Percentiles rank a stretch among this genome's conserved stretches.
Conservation (phyloP, 2,329 filamentous ascomycete genomes). For the Geoglossum cookeanum region DNA sequence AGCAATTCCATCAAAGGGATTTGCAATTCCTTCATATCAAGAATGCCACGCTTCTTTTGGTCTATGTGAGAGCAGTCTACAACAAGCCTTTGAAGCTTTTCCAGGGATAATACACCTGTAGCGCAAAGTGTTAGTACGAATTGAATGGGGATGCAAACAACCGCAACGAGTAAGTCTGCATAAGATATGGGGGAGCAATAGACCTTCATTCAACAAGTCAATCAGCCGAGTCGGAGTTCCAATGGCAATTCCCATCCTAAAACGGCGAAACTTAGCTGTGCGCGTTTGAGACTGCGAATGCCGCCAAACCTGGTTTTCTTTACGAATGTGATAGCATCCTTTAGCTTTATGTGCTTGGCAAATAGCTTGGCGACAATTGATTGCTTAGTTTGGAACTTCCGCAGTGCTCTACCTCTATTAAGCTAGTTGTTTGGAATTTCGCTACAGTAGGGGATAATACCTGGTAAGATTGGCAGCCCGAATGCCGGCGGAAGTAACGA, state of each 20-base stretch:
- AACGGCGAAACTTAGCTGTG: neutral
- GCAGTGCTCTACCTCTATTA: constrained; percentile 35
- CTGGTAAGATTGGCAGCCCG: constrained; percentile 70
- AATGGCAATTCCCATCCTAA: constrained; percentile 66
- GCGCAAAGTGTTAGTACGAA: neutral
- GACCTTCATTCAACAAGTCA: constrained; percentile 67
- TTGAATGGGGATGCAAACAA: neutral
- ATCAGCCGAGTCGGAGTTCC: constrained; percentile 71
- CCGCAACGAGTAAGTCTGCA: neutral
- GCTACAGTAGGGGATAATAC: constrained; percentile 23
- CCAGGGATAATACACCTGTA: constrained; percentile 47
- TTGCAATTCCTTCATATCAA: constrained; percentile 90
- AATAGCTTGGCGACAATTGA: constrained; percentile 77
- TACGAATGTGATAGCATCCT: constrained; percentile 64
- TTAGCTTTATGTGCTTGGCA: constrained; percentile 92
- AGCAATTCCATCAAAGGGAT: constrained; percentile 62
- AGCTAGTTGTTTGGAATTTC: neutral
- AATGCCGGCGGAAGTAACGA: constrained; percentile 70
- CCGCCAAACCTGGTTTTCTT: constrained; percentile 33
- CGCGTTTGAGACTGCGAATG: neutral
- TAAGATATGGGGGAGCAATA: constrained; percentile 12
- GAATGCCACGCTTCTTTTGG: constrained; percentile 78
- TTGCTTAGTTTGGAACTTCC: constrained; percentile 63
- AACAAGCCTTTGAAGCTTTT: constrained; percentile 58
- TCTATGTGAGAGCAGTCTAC: constrained; percentile 88